Percentiles rank a stretch among this genome's conserved stretches.
These are phyloP conservation scores for Xerocomellus amylosporus DNA, from an alignment of 768 basidiomycete genomes.

Conservation along the genomic window DNA sequence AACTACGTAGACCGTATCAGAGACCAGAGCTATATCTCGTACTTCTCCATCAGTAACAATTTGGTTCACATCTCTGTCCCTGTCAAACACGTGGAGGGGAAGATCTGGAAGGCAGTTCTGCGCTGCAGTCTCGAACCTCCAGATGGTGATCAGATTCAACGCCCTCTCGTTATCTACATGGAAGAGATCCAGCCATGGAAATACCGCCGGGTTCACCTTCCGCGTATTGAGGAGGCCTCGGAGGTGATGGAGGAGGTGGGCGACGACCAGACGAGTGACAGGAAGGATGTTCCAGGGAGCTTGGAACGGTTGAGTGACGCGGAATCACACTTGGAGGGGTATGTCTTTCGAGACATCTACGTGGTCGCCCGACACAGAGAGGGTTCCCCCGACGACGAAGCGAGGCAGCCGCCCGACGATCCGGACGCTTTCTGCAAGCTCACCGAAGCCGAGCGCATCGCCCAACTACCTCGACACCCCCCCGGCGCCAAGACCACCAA, in stretches of 20 bases:
- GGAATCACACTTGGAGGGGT: constrained; percentile 12
- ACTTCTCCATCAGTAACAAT: constrained; percentile 21
- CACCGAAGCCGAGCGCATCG: constrained; percentile 19
- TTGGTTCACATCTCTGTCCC: constrained; percentile 21
- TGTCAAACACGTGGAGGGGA: constrained; percentile 12
- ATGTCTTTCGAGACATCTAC: constrained; percentile 10
- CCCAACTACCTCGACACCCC: constrained; percentile 16
- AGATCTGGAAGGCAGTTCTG: constrained; percentile 21
- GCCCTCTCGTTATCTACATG: constrained; percentile 26
- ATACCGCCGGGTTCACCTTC: constrained; percentile 15
- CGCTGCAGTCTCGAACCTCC: constrained; percentile 24
- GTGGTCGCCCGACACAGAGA: constrained; percentile 6
- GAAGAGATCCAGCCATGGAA: constrained; percentile 9
- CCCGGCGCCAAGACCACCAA: constrained; percentile 29
- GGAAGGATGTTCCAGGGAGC: constrained; percentile 13
- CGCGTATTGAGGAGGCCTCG: neutral
- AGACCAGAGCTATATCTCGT: constrained; percentile 8
- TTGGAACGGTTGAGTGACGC: constrained; percentile 17
- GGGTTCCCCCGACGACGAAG: neutral
- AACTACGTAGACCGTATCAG: constrained; percentile 17
- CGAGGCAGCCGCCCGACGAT: neutral
- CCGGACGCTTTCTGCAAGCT: constrained; percentile 4
- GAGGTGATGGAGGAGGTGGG: neutral
- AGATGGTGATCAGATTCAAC: constrained; percentile 2
- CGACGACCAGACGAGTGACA: neutral